Evolutionary conservation across 495 filamentous ascomycete genomes (phyloP).

Genomic region (Friedmanniomyces simplex): DNA sequence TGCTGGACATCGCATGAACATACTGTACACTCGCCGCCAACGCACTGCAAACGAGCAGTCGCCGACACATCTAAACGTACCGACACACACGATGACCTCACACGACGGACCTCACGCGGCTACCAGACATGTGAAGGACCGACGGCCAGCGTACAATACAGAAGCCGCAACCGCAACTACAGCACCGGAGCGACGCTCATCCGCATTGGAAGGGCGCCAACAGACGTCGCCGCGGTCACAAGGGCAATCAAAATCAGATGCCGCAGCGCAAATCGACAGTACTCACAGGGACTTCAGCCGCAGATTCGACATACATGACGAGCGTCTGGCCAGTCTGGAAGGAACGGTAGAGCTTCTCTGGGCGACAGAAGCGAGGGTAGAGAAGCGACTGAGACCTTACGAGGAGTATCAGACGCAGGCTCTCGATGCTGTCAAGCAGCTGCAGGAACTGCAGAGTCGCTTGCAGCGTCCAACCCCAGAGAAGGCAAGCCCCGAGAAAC

Average conservation of each 20-base stretch:
- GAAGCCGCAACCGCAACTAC: background rate
- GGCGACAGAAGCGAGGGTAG: background rate
- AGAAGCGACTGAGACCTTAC: conserved; percentile 1
- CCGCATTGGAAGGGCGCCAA: background rate
- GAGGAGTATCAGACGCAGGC: conserved; percentile 1
- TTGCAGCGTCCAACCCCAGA: background rate
- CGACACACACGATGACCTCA: too few relatives aligned
- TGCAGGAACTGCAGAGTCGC: background rate
- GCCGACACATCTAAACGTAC: too few relatives aligned
- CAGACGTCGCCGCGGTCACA: background rate
- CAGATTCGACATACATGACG: background rate
- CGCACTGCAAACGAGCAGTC: background rate
- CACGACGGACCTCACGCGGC: conserved; percentile 2
- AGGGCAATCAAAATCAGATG: background rate
- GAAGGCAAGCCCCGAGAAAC: background rate
- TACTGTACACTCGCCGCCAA: background rate
- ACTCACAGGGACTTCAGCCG: background rate
- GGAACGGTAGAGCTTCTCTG: background rate
- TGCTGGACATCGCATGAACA: background rate
- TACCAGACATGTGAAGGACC: conserved; percentile 3
- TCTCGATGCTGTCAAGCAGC: background rate
- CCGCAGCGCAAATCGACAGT: background rate
- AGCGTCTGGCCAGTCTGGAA: background rate
- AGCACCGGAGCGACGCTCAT: background rate
- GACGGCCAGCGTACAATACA: background rate